phyloP scores from a whole-genome alignment of 1,139 yeast species.

The Magnusiomyces suaveolens region DNA sequence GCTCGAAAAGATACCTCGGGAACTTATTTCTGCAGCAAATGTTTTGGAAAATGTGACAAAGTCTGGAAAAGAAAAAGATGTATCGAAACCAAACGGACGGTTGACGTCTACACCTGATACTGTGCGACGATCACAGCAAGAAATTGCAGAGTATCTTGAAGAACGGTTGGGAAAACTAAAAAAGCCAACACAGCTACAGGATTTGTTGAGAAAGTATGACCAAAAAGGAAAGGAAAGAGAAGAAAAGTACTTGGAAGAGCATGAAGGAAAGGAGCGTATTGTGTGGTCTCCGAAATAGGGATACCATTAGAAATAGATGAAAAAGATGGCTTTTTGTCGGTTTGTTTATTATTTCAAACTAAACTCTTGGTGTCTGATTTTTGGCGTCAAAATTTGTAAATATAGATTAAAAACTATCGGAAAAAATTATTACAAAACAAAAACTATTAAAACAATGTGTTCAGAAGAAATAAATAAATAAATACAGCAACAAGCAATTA shows the following conservation, averaged over 20 bases:
- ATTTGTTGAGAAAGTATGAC: slow-evolving; percentile 21
- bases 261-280: slow-evolving; percentile 15
- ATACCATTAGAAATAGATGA: no score
- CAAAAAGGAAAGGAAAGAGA: slow-evolving; percentile 18
- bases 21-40: background rate
- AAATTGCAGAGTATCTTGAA: slow-evolving; percentile 11
- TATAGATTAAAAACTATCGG: no score
- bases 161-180: slow-evolving; percentile 20
- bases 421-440: no score
- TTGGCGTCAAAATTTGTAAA: no score
- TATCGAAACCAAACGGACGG: slow-evolving; percentile 4
- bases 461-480: no score
- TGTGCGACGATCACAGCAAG: slow-evolving; percentile 9
- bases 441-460: no score
- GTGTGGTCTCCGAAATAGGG: slow-evolving; percentile 20
- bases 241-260: slow-evolving; percentile 10
- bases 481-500: no score
- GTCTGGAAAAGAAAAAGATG: background rate
- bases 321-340: no score
- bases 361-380: no score
- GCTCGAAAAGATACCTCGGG: no score
- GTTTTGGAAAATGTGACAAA: background rate
- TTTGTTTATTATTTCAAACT: no score
- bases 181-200: slow-evolving; percentile 26
- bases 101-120: slow-evolving; percentile 11